A percentile compares a stretch with the other conserved stretches of the same genome.
These are phyloP conservation scores for Cercospora sesami DNA, from an alignment of 2,329 filamentous ascomycete genomes.

Conservation along the genomic window DNA sequence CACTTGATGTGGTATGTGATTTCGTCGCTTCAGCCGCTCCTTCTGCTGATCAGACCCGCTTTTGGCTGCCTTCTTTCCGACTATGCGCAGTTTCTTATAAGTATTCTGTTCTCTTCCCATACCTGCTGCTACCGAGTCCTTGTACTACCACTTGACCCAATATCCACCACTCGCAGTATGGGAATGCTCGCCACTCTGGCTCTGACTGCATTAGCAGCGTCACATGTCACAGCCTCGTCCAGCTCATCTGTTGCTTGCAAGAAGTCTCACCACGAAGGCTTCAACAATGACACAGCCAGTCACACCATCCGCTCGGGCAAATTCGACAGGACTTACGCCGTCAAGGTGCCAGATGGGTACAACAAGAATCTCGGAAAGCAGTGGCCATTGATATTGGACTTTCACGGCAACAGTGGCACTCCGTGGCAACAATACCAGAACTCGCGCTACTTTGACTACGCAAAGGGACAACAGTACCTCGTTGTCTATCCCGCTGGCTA, in stretches of 20 bases:
- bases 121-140: background rate
- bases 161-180: background rate
- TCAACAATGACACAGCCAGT: conserved; percentile 20
- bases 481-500: conserved; percentile 51
- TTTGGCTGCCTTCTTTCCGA: background rate
- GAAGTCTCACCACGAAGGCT: conserved; percentile 23
- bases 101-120: background rate
- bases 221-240: conserved; percentile 9
- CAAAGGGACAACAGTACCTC: conserved; percentile 48
- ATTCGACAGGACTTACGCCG: conserved; percentile 28
- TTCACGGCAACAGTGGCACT: conserved; percentile 45
- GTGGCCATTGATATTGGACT: conserved; percentile 49
- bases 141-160: background rate
- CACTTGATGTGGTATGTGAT: background rate
- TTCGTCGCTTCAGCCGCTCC: background rate
- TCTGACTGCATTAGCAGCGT: conserved; percentile 3
- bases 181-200: background rate
- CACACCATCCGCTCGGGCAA: conserved; percentile 26
- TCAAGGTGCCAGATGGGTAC: conserved; percentile 32
- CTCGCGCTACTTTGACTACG: conserved; percentile 49
- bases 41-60: background rate
- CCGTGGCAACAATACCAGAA: conserved; percentile 45
- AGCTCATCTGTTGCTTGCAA: background rate
- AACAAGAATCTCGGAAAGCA: conserved; percentile 21
- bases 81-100: background rate